Percentiles rank a stretch among this genome's conserved stretches.
These are phyloP conservation scores for Neurospora sp. DNA, from an alignment of 495 filamentous ascomycete genomes.

Conservation along the genomic window DNA sequence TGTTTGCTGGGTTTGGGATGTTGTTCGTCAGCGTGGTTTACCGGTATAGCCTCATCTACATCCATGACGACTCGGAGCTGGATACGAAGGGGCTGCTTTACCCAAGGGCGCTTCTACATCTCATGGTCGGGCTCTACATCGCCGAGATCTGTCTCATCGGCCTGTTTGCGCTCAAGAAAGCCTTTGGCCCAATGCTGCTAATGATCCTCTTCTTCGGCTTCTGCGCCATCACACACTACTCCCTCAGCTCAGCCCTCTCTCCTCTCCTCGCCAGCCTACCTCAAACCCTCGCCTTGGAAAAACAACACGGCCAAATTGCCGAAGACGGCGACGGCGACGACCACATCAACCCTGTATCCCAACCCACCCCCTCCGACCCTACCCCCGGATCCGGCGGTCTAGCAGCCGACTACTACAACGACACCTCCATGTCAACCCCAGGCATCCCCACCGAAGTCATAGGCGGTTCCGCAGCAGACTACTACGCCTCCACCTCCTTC, in stretches of 20 bases:
- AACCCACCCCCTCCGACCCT: constrained; percentile 4
- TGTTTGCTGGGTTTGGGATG: constrained; percentile 68
- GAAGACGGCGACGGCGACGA: constrained; percentile 18
- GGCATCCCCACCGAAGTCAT: not conserved
- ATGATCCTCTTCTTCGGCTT: constrained; percentile 65
- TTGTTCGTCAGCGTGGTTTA: constrained; percentile 75
- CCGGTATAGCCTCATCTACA: constrained; percentile 72
- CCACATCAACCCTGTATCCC: constrained; percentile 6
- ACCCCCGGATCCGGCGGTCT: constrained; percentile 4
- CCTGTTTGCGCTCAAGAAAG: constrained; percentile 60
- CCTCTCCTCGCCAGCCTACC: constrained; percentile 67
- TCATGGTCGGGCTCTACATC: constrained; percentile 74
- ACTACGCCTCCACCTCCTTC: constrained; percentile 27
- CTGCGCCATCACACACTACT: constrained; percentile 66
- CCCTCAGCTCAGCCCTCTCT: constrained; percentile 63
- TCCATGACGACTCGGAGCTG: constrained; percentile 55
- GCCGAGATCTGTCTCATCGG: constrained; percentile 71
- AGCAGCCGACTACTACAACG: constrained; percentile 33
- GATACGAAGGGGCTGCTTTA: constrained; percentile 82
- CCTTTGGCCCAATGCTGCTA: constrained; percentile 61
- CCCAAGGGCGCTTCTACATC: constrained; percentile 68
- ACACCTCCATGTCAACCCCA: constrained; percentile 11
- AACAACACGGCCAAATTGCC: constrained; percentile 42
- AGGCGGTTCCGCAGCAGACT: constrained; percentile 24
- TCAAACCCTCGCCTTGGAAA: constrained; percentile 35